Evolutionary conservation across 2,329 filamentous ascomycete species (phyloP).

Genomic region (Botrytis sinoallii): DNA sequence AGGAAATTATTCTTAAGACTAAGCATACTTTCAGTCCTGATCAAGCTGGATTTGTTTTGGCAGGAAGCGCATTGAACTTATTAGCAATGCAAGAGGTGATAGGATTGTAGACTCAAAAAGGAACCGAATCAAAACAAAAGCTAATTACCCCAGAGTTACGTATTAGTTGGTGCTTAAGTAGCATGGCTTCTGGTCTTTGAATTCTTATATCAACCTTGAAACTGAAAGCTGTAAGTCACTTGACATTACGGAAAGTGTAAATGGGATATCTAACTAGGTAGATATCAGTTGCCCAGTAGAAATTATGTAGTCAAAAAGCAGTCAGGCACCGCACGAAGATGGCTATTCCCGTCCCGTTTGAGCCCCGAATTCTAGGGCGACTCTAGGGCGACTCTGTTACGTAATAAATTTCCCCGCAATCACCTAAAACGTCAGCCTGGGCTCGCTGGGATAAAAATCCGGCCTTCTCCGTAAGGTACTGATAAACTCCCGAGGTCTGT

Average conservation of each 20-base stretch:
- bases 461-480: background rate
- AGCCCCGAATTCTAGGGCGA: background rate
- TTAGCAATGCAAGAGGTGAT: conserved; percentile 55
- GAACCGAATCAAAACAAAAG: background rate
- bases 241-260: background rate
- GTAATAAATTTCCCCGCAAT: background rate
- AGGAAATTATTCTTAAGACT: conserved; percentile 68
- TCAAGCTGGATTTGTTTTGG: conserved; percentile 88
- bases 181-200: background rate
- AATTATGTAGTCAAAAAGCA: background rate
- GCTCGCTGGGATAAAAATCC: background rate
- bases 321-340: background rate
- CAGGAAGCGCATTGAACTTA: conserved; percentile 89
- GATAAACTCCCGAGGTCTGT: no score
- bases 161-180: background rate
- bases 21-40: conserved; percentile 86
- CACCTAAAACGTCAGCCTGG: background rate
- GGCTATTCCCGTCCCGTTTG: background rate
- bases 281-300: background rate
- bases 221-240: background rate
- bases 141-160: background rate
- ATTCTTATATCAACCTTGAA: background rate
- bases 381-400: background rate
- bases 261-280: background rate
- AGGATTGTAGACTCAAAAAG: background rate